Evolutionary conservation across 1,284 basidiomycete genomes (phyloP).

Genomic region (Apiotrichum mycotoxinovorans): DNA sequence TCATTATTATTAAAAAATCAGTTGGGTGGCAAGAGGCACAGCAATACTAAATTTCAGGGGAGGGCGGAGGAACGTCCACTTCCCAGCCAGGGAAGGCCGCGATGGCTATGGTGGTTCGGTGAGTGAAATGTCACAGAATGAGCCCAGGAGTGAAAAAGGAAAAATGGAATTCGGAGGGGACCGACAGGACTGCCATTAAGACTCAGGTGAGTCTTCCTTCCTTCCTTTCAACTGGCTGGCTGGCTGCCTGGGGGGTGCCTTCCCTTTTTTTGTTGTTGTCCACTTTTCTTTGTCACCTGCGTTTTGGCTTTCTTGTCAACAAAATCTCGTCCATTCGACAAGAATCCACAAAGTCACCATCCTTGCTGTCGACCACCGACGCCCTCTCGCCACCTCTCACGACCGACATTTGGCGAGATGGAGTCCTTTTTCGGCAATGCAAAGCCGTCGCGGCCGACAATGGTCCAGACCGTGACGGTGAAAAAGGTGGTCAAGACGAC

Average conservation of each 20-base stretch:
- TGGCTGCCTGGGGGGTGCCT: too few relatives aligned
- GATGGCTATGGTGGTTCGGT: too few relatives aligned
- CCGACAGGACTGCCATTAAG: neutral
- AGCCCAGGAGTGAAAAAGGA: too few relatives aligned
- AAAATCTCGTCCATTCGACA: too few relatives aligned
- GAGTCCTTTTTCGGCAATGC: conserved; percentile 33
- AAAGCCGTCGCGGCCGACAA: conserved; percentile 14
- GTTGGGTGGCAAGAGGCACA: neutral
- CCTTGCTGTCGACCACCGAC: neutral
- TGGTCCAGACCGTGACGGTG: conserved; percentile 25
- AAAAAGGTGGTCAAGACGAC: conserved; percentile 17
- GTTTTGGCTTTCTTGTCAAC: neutral
- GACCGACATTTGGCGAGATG: conserved; percentile 15
- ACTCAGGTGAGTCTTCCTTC: neutral
- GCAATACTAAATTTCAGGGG: neutral
- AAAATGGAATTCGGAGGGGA: neutral
- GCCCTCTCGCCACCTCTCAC: neutral
- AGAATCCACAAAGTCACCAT: too few relatives aligned
- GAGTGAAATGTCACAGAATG: too few relatives aligned
- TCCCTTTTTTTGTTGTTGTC: neutral
- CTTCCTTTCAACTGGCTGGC: too few relatives aligned
- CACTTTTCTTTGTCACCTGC: neutral
- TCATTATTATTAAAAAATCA: too few relatives aligned
- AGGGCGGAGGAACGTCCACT: too few relatives aligned
- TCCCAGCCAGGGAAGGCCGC: too few relatives aligned